These are phyloP conservation scores for Collybia nuda DNA, from an alignment of 768 basidiomycete genomes.

Conservation along the genomic window DNA sequence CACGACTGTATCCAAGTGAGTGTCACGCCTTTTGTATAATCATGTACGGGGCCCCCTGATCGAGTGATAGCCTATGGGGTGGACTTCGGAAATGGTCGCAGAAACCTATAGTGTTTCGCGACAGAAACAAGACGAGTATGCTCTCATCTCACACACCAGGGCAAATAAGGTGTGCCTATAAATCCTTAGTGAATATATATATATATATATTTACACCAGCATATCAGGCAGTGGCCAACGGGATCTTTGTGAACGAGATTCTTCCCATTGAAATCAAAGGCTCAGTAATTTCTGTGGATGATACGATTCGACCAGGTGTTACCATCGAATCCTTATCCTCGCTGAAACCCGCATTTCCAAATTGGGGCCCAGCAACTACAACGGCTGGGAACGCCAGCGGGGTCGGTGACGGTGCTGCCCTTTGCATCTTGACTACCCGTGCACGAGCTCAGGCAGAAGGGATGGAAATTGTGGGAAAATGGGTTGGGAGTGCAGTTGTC, in stretches of 20 bases:
- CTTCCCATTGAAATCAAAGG: conserved; percentile 81
- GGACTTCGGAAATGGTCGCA: conserved; percentile 94
- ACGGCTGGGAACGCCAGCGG: conserved; percentile 89
- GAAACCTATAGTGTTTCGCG: conserved; percentile 74
- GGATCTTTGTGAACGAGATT: conserved; percentile 86
- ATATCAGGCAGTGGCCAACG: conserved; percentile 58
- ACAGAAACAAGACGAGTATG: conserved; percentile 86
- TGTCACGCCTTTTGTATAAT: neutral
- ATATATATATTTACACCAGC: neutral
- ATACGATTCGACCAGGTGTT: conserved; percentile 85
- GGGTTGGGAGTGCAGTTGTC: conserved; percentile 73
- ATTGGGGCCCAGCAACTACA: conserved; percentile 69
- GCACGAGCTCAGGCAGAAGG: conserved; percentile 74
- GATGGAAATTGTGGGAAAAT: conserved; percentile 82
- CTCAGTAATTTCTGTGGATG: conserved; percentile 66
- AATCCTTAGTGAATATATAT: neutral
- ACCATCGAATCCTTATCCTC: conserved; percentile 73
- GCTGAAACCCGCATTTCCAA: conserved; percentile 85
- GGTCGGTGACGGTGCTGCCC: conserved; percentile 89
- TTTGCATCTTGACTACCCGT: conserved; percentile 81
- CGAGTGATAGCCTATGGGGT: conserved; percentile 78
- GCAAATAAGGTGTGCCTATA: conserved; percentile 52
- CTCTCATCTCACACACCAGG: conserved; percentile 82
- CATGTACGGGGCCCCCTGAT: neutral
- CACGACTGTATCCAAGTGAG: conserved; percentile 74